Conservation (phyloP, 2,329 filamentous ascomycete species). For the Exophiala dermatitidis region DNA sequence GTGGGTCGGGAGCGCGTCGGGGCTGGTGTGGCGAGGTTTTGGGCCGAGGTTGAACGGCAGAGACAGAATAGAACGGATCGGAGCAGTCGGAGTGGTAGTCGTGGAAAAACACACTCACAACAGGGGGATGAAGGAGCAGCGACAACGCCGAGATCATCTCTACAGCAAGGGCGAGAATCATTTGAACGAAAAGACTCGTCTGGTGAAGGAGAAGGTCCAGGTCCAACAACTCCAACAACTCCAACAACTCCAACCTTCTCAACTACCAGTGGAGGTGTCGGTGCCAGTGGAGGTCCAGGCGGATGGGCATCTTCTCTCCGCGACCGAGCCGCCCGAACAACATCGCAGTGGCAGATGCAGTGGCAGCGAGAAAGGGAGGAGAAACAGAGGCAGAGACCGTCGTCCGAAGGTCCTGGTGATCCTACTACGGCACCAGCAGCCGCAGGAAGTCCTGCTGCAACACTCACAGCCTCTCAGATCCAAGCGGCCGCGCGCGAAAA, state of each 20-base stretch:
- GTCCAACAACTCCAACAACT: conserved; percentile 5
- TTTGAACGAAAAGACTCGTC: no score
- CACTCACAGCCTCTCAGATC: conserved; percentile 34
- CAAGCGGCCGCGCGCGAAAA: conserved; percentile 50
- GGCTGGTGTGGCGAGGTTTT: conserved; percentile 16
- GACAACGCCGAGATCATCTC: no score
- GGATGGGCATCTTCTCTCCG: no score
- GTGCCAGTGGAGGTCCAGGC: no score
- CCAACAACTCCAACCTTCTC: background rate
- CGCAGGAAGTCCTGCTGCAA: conserved; percentile 12
- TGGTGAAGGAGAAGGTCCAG: background rate
- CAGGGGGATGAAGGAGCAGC: no score
- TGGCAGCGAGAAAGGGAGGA: no score
- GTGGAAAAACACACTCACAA: background rate
- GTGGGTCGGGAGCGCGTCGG: conserved; percentile 68
- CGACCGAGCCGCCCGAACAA: no score
- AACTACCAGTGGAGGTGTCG: background rate
- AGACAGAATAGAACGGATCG: conserved; percentile 6
- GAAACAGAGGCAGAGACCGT: background rate
- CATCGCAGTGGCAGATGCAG: no score
- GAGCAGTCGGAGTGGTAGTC: background rate
- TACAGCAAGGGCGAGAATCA: no score
- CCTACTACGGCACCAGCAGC: background rate
- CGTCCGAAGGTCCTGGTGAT: background rate
- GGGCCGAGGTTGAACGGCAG: conserved; percentile 20